phyloP scores from a whole-genome alignment of 139 green algal genomes.

The Spirogloea muscicola region DNA sequence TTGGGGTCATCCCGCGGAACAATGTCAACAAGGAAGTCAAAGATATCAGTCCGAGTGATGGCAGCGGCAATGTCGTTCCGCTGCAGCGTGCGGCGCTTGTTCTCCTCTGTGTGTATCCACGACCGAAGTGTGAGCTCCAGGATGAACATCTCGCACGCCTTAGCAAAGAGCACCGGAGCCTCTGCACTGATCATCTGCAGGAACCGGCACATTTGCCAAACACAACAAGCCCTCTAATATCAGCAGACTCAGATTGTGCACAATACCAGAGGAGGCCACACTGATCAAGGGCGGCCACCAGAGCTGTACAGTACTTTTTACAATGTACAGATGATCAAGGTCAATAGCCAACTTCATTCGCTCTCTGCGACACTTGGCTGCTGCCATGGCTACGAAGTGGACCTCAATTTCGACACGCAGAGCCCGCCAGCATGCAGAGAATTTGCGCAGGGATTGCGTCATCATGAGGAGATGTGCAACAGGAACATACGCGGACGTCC shows the following conservation, averaged over 20 bases:
- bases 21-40: constrained; percentile 95
- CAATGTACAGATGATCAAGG: neutral
- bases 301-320: neutral
- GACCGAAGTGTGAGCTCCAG: constrained; percentile 81
- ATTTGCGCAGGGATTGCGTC: neutral
- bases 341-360: neutral
- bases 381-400: neutral
- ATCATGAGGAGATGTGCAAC: neutral
- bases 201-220: neutral
- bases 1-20: constrained; percentile 65
- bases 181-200: constrained; percentile 73
- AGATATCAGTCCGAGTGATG: constrained; percentile 90
- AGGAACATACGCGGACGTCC: constrained; percentile 40
- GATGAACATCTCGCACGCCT: constrained; percentile 98
- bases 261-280: neutral
- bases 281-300: neutral
- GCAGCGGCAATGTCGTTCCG: constrained; percentile 90
- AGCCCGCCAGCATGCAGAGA: neutral
- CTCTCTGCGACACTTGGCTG: neutral
- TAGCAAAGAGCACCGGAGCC: constrained; percentile 95
- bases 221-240: constrained; percentile 38
- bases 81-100: constrained; percentile 93
- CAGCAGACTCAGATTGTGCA: neutral
- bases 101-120: constrained; percentile 93
- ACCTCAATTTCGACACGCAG: neutral